Base-by-base conservation (phyloP, 495 filamentous ascomycete genomes). In the Friedmanniomyces simplex region DNA sequence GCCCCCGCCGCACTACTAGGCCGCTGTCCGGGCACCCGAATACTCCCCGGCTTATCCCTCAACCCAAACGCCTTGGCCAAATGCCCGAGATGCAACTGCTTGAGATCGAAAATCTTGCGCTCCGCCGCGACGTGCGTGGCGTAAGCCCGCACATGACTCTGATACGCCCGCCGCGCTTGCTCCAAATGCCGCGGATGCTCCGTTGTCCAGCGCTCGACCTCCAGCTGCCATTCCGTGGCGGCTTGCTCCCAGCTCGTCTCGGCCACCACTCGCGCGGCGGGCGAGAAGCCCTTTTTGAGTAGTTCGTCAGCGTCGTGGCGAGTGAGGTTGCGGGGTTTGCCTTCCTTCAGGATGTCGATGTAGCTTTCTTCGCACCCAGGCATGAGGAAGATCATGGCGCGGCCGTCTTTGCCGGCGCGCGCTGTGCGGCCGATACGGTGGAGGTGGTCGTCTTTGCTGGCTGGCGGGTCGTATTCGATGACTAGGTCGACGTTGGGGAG, bases 361-460 rank as follows among this genome's bases (percentile, higher is more conserved):
- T 98, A 98, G 25, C 84, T 84, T 70, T 98, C 93, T 70, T 98
- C 93, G 50, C 77, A 79, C 0, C 93, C 93, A 0, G 93, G 93
- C 51, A 89, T 79, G 11, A 98, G 80, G 74, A 96, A 96, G 51
- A 96, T 83, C 0, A 84, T 73, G 0, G 93, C 89, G 50, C 88
- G 83, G n/a, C 93, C 93, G 43, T 88, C 78, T 2, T 86, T 87
- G 20, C 93, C 93, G 0, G 94, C 86, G 74, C 93, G 86, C 8
- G 93, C 93, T 18, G 93, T 98, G 66, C 93, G 87, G 42, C 93
- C 93, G 58, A 97, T 87, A 45, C 93, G 86, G 66, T 98, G 93
- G 2, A 95, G 75, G 68, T 98, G 93, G 62, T 98, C 93, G 51
- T 90, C 84, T 2, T 85, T 79, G 63, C 84, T 87, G 73, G 96